Evolutionary conservation across 2,329 filamentous ascomycete genomes (phyloP), one percentile per base, ranked within the genome.

Genomic region (Fusarium proliferatum): DNA sequence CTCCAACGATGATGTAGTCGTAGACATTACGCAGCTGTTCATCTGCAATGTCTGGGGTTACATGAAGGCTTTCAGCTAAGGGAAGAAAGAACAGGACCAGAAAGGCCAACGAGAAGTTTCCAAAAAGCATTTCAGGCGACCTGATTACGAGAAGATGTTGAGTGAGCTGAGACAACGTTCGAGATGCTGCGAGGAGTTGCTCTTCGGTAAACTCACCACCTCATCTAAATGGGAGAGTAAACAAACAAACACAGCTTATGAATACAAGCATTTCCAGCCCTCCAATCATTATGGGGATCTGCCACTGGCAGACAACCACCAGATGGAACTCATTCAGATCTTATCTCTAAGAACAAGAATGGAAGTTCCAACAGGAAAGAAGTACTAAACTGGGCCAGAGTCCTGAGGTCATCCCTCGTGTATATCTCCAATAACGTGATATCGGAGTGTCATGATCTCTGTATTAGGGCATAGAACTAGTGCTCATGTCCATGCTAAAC

Each of bases 1-100:
- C 85, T 26, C 71, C 64, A 9, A 71, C 55, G 19, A 75, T 78
- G 21, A 85, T 75, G 58, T 81, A 81, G 67, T 79, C 77, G 41
- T 76, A 79, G n/a, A 46, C 34, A 9, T 34, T 41, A 41, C 46
- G 53, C 12, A 73, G 17, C 10, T 69, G 21, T 15, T 21, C n/a
- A 26, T 71, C 57, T 23, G 66, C 34, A 23, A 33, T 30, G 3
- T 72, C 43, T 1, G 61, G 34, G 7, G 65, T 58, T 15, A 66
- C 42, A 19, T 66, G 57, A 6, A 72, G 53, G 28, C 53, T 59
- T 16, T 52, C 43, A 10, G 28, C 21, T 11, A 23, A 61, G 13
- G 38, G 16, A 9, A 69, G 30, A 41, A 45, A n/a, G 23, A 42
- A 52, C 2, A 68, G 5, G n/a, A 36, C 53, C 38, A 67, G 33